phyloP scores from a whole-genome alignment of 164 flowering plant species.

The Paratinospora sagittata region DNA sequence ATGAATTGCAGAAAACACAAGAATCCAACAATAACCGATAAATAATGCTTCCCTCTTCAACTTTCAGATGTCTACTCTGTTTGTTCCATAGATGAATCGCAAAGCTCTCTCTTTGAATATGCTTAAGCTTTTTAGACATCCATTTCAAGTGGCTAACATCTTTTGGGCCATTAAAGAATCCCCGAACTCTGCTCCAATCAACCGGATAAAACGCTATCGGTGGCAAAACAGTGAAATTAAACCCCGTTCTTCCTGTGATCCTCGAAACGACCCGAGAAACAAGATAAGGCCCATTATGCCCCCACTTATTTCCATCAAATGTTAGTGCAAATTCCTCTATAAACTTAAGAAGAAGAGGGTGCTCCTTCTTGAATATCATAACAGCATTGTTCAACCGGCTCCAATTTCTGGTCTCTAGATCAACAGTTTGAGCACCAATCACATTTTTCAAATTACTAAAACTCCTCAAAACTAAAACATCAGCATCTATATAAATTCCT shows the following conservation, averaged over 20 bases:
- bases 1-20: slow-evolving; percentile 49
- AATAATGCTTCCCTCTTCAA: slow-evolving; percentile 73
- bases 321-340: too few species aligned
- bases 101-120: slow-evolving; percentile 41
- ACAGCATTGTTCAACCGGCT: slow-evolving; percentile 88
- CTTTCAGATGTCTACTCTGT: too few species aligned
- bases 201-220: slow-evolving; percentile 82
- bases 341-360: too few species aligned
- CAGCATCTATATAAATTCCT: slow-evolving; percentile 78
- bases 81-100: slow-evolving; percentile 87
- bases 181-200: slow-evolving; percentile 54
- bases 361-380: slow-evolving; percentile 84
- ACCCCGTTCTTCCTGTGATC: slow-evolving; percentile 33
- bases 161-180: slow-evolving; percentile 44
- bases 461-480: slow-evolving; percentile 63
- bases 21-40: slow-evolving; percentile 26
- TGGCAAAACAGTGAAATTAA: slow-evolving; percentile 58
- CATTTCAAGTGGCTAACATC: slow-evolving; percentile 37
- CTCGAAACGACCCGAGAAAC: slow-evolving; percentile 83
- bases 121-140: slow-evolving; percentile 41
- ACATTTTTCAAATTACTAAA: slow-evolving; percentile 47
- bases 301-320: too few species aligned
- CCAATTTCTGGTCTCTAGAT: slow-evolving; percentile 56
- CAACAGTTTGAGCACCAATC: slow-evolving; percentile 76
- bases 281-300: slow-evolving; percentile 88